phyloP scores from a whole-genome alignment of 306 rosid species.

The Cicer judaicum region DNA sequence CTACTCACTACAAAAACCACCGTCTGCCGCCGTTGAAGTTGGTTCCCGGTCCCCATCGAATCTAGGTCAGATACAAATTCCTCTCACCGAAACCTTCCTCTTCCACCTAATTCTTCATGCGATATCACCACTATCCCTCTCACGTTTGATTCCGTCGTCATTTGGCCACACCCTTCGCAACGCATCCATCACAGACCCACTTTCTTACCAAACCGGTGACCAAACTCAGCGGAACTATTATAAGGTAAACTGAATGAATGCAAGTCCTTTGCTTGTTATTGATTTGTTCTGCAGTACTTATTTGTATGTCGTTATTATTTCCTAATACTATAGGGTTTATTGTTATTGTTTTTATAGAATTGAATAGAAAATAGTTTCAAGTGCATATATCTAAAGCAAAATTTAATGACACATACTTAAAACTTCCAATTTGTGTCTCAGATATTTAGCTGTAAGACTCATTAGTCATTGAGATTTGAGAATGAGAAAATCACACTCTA shows the following conservation, averaged over 20 bases:
- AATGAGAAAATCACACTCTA: not conserved
- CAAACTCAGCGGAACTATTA: constrained; percentile 85
- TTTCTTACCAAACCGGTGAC: constrained; percentile 73
- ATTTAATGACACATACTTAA: not conserved
- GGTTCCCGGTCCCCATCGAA: no score
- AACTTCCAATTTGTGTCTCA: not conserved
- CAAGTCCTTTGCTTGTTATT: constrained; percentile 22
- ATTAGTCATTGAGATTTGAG: not conserved
- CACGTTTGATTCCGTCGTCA: no score
- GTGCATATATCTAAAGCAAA: not conserved
- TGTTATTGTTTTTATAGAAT: not conserved
- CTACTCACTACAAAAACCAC: no score
- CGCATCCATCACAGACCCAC: constrained; percentile 48
- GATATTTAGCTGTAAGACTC: not conserved
- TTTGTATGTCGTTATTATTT: not conserved
- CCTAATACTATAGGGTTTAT: not conserved
- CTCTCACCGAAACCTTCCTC: no score
- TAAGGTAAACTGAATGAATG: constrained; percentile 57
- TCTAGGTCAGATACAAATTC: no score
- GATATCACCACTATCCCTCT: no score
- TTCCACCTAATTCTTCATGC: no score
- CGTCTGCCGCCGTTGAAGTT: no score
- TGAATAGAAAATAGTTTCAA: constrained; percentile 5
- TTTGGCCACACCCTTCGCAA: no score
- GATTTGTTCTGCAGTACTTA: not conserved